Conservation (phyloP, 768 basidiomycete species). For the Lentinus brumalis region DNA sequence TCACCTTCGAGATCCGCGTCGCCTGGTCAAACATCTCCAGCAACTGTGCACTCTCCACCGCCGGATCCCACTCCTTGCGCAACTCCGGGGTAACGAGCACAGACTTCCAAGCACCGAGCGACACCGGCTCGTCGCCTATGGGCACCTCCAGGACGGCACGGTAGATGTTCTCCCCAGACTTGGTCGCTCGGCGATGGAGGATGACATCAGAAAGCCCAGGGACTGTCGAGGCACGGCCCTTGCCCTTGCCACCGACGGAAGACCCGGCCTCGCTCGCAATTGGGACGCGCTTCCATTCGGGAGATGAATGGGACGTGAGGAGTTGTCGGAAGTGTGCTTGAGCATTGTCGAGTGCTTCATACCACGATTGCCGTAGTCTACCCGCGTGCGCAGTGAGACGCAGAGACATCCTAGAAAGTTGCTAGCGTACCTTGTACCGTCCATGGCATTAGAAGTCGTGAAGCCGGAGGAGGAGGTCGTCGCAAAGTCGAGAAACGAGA, state of each 20-base stretch:
- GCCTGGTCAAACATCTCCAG: slow-evolving; percentile 85
- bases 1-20: slow-evolving; percentile 86
- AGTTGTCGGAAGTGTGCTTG: slow-evolving; percentile 78
- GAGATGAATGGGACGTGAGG: slow-evolving; percentile 65
- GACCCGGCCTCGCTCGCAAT: slow-evolving; percentile 41
- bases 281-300: slow-evolving; percentile 82
- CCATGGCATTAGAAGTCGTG: slow-evolving; percentile 34
- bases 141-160: slow-evolving; percentile 82
- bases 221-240: slow-evolving; percentile 49
- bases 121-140: slow-evolving; percentile 52
- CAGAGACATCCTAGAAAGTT: too few relatives aligned
- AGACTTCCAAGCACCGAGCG: slow-evolving; percentile 79
- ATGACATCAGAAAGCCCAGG: slow-evolving; percentile 73
- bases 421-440: slow-evolving; percentile 67
- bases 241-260: slow-evolving; percentile 61
- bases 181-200: slow-evolving; percentile 72
- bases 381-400: too few relatives aligned
- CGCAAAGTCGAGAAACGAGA: neutral
- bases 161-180: slow-evolving; percentile 76
- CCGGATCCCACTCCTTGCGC: slow-evolving; percentile 90
- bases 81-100: slow-evolving; percentile 85
- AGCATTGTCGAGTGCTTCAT: slow-evolving; percentile 70
- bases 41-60: slow-evolving; percentile 81
- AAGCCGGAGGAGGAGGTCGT: too few relatives aligned
- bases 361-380: slow-evolving; percentile 85